Percentiles rank a stretch among this genome's conserved stretches.
These are phyloP conservation scores for Suhomyces emberorum DNA, from an alignment of 805 yeast genomes.

Conservation along the genomic window DNA sequence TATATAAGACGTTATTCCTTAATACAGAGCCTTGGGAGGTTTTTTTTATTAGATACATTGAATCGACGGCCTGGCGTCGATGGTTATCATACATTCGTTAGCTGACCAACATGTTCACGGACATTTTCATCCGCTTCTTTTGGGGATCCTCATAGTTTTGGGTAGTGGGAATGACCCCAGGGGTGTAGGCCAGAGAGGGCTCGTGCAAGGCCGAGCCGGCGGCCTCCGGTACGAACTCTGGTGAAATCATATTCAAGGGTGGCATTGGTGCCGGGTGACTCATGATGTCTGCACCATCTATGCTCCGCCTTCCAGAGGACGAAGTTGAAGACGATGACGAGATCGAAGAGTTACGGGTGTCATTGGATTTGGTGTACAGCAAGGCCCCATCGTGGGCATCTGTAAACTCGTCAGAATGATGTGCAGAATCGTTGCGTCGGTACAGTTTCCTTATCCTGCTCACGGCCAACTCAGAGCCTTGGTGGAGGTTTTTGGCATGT, in stretches of 20 bases:
- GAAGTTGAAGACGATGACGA: slow-evolving; percentile 1
- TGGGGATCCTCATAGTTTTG: slow-evolving; percentile 23
- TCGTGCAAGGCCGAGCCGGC: neutral
- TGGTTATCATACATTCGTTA: too few relatives aligned
- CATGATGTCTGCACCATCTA: slow-evolving; percentile 6
- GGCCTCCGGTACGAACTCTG: neutral
- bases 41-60: too few relatives aligned
- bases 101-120: slow-evolving; percentile 42
- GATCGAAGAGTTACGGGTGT: neutral
- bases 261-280: neutral
- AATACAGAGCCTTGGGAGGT: too few relatives aligned
- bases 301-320: slow-evolving; percentile 6
- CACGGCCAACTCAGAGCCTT: slow-evolving; percentile 43
- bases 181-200: neutral
- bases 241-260: neutral
- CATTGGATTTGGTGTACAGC: neutral
- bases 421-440: slow-evolving; percentile 19
- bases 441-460: slow-evolving; percentile 39
- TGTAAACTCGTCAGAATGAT: slow-evolving; percentile 1
- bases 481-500: slow-evolving; percentile 44
- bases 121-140: slow-evolving; percentile 34
- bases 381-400: neutral
- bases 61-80: too few relatives aligned
- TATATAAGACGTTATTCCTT: too few relatives aligned
- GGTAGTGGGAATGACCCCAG: slow-evolving; percentile 4